A percentile compares a stretch with the other conserved stretches of the same genome.
Evolutionary conservation across 2,329 filamentous ascomycete species (phyloP).

Genomic region (Laburnicola sp.): DNA sequence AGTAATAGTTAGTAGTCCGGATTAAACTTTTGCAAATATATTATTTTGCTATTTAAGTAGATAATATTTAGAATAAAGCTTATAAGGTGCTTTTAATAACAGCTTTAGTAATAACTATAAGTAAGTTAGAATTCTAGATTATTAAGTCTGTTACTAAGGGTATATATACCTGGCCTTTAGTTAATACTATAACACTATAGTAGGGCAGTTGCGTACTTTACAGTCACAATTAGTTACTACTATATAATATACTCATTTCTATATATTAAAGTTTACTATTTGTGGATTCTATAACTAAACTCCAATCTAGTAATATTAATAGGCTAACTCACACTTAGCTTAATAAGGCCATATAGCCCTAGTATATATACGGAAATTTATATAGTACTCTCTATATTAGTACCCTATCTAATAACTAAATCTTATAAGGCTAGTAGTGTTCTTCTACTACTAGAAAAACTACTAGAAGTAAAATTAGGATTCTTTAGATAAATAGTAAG

Average conservation of each 20-base stretch:
- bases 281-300: neutral
- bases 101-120: conserved; percentile 54
- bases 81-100: conserved; percentile 57
- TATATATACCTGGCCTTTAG: conserved; percentile 66
- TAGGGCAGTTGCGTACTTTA: conserved; percentile 63
- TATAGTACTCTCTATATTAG: conserved; percentile 61
- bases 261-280: conserved; percentile 46
- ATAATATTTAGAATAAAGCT: conserved; percentile 56
- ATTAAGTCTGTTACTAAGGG: conserved; percentile 66
- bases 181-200: conserved; percentile 61
- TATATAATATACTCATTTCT: too few species aligned
- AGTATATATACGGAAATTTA: conserved; percentile 63
- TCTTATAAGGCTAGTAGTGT: conserved; percentile 59
- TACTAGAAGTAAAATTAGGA: conserved; percentile 57
- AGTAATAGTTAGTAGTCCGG: conserved; percentile 54
- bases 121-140: conserved; percentile 55
- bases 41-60: conserved; percentile 59
- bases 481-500: conserved; percentile 62
- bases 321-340: conserved; percentile 46
- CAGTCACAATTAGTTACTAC: neutral
- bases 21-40: conserved; percentile 47
- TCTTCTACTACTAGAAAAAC: conserved; percentile 63
- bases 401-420: conserved; percentile 60
- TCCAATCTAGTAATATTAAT: too few species aligned
- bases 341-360: conserved; percentile 59